These are phyloP conservation scores for Neoascochyta sp. DNA, from an alignment of 2,329 filamentous ascomycete species.

Conservation along the genomic window DNA sequence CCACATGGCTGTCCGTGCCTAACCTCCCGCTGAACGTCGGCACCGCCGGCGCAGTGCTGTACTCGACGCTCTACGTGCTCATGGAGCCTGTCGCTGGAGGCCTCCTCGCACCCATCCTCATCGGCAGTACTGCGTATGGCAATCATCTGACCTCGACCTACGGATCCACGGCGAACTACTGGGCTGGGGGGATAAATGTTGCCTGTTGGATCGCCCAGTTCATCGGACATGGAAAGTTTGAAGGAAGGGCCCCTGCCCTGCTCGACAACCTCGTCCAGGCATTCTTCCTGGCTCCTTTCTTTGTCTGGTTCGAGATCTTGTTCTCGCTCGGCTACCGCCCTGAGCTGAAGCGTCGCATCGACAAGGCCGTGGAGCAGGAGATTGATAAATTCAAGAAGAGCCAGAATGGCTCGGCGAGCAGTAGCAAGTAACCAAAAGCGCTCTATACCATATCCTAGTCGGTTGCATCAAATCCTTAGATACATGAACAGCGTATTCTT, in stretches of 20 bases:
- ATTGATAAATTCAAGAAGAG: constrained; percentile 66
- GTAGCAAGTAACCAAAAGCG: too few species aligned
- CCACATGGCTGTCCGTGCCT: constrained; percentile 52
- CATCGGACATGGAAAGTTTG: constrained; percentile 83
- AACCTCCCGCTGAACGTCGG: constrained; percentile 59
- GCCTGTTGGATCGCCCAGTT: constrained; percentile 86
- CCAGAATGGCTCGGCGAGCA: constrained; percentile 32
- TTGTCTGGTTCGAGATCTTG: constrained; percentile 92
- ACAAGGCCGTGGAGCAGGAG: constrained; percentile 71
- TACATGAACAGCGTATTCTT: too few species aligned
- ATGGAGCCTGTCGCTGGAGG: constrained; percentile 91
- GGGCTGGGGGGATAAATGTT: constrained; percentile 66
- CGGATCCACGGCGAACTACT: constrained; percentile 58
- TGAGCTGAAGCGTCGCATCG: constrained; percentile 77
- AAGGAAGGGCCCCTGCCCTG: constrained; percentile 81
- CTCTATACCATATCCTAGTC: too few species aligned
- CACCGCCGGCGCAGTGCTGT: constrained; percentile 58
- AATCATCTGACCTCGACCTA: constrained; percentile 70
- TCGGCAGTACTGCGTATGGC: constrained; percentile 68
- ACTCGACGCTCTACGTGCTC: constrained; percentile 78
- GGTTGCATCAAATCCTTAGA: too few species aligned
- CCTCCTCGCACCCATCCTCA: constrained; percentile 69
- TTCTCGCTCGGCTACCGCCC: constrained; percentile 88
- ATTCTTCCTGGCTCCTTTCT: constrained; percentile 87
- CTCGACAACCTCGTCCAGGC: constrained; percentile 91